Evolutionary conservation across 1,284 basidiomycete species (phyloP).

Genomic region (Tilletia setariae): DNA sequence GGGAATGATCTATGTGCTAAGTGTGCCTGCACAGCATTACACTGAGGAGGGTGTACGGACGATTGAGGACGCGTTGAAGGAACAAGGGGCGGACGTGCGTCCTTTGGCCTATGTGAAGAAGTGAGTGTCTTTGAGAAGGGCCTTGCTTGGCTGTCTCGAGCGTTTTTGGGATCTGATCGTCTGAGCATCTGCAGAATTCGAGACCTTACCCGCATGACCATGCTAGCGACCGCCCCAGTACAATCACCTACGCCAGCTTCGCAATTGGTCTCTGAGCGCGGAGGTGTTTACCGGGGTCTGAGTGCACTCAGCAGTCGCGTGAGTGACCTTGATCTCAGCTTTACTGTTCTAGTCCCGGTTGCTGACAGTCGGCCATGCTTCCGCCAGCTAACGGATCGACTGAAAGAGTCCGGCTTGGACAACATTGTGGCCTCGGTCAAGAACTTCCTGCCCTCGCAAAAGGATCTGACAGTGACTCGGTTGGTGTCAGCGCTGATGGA

Average conservation of each 20-base stretch:
- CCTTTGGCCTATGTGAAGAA: conserved; percentile 91
- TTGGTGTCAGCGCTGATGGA: conserved; percentile 96
- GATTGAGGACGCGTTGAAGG: conserved; percentile 61
- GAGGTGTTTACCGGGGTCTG: conserved; percentile 82
- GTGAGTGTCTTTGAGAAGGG: conserved; percentile 39
- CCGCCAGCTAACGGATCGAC: conserved; percentile 66
- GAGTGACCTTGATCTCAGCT: no score
- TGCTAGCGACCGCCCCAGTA: conserved; percentile 74
- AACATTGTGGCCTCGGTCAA: conserved; percentile 96
- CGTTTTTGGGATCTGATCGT: background rate
- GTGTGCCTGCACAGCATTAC: conserved; percentile 73
- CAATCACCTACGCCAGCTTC: conserved; percentile 47
- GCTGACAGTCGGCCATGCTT: background rate
- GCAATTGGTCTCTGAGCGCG: conserved; percentile 55
- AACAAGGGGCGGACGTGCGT: conserved; percentile 67
- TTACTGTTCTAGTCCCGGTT: conserved; percentile 10
- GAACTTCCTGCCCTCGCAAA: conserved; percentile 93
- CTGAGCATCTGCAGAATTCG: conserved; percentile 60
- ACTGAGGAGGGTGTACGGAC: conserved; percentile 82
- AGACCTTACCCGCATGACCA: conserved; percentile 87
- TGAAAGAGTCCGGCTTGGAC: conserved; percentile 88
- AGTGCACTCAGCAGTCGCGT: conserved; percentile 85
- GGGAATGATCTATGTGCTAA: conserved; percentile 88
- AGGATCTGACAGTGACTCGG: conserved; percentile 86
- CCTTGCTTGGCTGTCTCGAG: background rate